These are phyloP conservation scores for Pseudoturritis turrita DNA, from an alignment of 345 rosid species.

Conservation along the genomic window DNA sequence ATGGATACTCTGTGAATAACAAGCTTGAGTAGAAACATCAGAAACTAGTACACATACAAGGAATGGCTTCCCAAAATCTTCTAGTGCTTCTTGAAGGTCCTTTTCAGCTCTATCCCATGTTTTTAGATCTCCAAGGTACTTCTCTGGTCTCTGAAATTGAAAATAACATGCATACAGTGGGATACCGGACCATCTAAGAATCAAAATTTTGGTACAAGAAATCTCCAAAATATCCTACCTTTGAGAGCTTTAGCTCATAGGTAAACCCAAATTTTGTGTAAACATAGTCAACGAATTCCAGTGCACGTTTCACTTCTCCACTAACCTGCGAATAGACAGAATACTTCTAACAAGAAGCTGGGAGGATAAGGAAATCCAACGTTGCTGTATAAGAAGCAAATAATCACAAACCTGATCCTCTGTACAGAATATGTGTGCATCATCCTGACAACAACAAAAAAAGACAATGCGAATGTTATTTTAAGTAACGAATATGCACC, in stretches of 20 bases:
- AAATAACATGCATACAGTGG: constrained; percentile 1
- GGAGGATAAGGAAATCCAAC: background rate
- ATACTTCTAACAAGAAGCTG: background rate
- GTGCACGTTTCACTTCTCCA: constrained; percentile 71
- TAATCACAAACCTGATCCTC: constrained; percentile 71
- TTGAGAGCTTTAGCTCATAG: constrained; percentile 85
- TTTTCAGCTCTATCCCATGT: constrained; percentile 93
- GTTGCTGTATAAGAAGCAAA: background rate
- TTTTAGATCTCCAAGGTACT: constrained; percentile 64
- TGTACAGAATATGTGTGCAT: constrained; percentile 92
- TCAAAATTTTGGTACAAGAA: background rate
- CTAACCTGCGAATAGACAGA: constrained; percentile 51
- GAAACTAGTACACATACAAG: constrained; percentile 87
- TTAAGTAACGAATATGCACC: too few species aligned
- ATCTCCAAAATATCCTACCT: constrained; percentile 45
- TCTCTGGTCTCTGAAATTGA: constrained; percentile 81
- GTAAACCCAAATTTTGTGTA: constrained; percentile 78
- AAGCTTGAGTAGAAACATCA: too few species aligned
- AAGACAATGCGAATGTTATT: too few species aligned
- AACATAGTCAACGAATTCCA: constrained; percentile 71
- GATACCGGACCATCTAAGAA: background rate
- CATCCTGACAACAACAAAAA: too few species aligned
- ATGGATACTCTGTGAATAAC: too few species aligned
- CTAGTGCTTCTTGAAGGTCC: constrained; percentile 72
- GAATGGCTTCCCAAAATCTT: constrained; percentile 81